Percentiles rank a stretch among this genome's conserved stretches.
Evolutionary conservation across 2,329 filamentous ascomycete species (phyloP).

Genomic region (Aspergillus ruber): DNA sequence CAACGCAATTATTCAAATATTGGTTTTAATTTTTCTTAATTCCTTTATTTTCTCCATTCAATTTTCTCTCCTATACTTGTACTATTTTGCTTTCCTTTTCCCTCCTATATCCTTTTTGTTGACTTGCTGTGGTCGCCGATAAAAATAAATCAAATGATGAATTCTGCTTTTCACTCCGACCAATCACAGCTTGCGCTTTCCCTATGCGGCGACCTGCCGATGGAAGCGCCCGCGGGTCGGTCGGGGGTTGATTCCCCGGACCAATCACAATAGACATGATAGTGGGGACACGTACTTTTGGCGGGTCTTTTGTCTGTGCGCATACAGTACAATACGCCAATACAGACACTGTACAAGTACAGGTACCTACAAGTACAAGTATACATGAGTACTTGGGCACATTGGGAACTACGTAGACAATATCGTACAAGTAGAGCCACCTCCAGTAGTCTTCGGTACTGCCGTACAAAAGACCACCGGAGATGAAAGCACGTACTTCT

Average conservation of each 20-base stretch:
- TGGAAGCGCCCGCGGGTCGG: conserved; percentile 21
- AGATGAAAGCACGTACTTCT: too few species aligned
- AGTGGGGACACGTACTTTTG: conserved; percentile 26
- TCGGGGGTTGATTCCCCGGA: conserved; percentile 26
- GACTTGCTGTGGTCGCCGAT: too few species aligned
- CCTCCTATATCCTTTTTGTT: too few species aligned
- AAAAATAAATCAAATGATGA: background rate
- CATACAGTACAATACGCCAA: background rate
- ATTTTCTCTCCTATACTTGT: too few species aligned
- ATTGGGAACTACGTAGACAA: too few species aligned
- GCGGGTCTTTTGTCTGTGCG: conserved; percentile 5
- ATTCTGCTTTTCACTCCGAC: background rate
- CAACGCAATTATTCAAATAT: conserved; percentile 10
- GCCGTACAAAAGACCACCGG: too few species aligned
- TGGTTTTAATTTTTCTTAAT: too few species aligned
- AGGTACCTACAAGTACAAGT: background rate
- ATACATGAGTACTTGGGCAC: too few species aligned
- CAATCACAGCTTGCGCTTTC: conserved; percentile 13
- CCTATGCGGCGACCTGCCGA: conserved; percentile 29
- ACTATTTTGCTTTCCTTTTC: too few species aligned
- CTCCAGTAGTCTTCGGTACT: too few species aligned
- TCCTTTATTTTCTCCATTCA: too few species aligned
- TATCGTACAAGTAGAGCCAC: too few species aligned
- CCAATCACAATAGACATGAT: conserved; percentile 21
- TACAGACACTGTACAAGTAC: background rate